phyloP scores from a whole-genome alignment of 257 asterid species.

The Salvia rosmarinus region DNA sequence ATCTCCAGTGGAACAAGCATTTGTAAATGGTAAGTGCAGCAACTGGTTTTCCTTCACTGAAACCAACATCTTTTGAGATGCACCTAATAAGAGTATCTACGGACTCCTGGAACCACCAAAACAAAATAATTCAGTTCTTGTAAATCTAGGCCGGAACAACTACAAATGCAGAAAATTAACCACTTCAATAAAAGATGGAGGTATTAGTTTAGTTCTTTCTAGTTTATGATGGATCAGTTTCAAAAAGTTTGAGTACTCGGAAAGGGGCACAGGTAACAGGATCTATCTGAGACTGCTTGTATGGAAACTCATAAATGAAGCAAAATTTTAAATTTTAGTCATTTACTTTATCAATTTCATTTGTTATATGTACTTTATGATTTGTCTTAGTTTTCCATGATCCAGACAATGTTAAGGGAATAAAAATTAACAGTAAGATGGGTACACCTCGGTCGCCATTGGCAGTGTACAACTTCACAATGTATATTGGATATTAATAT shows the following conservation, averaged over 20 bases:
- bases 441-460: neutral
- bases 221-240: constrained; percentile 1
- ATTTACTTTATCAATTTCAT: neutral
- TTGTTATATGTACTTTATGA: neutral
- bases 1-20: constrained; percentile 82
- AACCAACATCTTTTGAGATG: constrained; percentile 65
- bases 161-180: neutral
- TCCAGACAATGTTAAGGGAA: neutral
- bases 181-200: neutral
- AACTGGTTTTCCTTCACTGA: constrained; percentile 86
- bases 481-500: neutral
- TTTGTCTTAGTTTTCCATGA: neutral
- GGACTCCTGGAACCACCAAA: constrained; percentile 57
- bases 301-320: neutral
- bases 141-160: constrained; percentile 17
- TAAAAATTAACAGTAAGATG: neutral
- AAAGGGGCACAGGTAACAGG: neutral
- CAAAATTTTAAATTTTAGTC: neutral
- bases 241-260: neutral
- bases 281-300: neutral
- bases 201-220: neutral
- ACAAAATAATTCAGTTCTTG: constrained; percentile 9
- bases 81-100: constrained; percentile 68
- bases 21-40: constrained; percentile 86
- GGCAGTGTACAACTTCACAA: neutral